These are phyloP conservation scores for Monosporascus sp. DNA, from an alignment of 2,329 filamentous ascomycete genomes.

Conservation along the genomic window DNA sequence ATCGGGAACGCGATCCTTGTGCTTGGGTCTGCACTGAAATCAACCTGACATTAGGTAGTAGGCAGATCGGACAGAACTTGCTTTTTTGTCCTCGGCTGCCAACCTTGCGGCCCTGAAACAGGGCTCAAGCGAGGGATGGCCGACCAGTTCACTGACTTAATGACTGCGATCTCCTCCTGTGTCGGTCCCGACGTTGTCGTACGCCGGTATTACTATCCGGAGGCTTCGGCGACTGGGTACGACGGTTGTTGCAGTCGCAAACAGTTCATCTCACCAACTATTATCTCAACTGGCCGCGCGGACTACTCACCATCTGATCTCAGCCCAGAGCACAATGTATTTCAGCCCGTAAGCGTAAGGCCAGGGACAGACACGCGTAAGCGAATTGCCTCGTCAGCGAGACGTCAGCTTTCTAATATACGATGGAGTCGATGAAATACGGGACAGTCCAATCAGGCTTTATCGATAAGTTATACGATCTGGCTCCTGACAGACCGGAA, in stretches of 20 bases:
- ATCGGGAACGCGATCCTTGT: background rate
- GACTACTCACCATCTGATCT: background rate
- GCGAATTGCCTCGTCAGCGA: no score
- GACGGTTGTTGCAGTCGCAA: background rate
- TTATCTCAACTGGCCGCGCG: background rate
- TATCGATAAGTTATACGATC: background rate
- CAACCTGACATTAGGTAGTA: no score
- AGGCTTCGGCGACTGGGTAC: background rate
- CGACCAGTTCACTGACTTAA: no score
- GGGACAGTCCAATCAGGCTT: background rate
- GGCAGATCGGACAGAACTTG: no score
- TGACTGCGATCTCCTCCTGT: background rate
- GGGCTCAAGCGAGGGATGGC: background rate
- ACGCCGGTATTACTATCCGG: background rate
- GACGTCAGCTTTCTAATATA: no score
- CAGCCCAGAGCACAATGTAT: no score
- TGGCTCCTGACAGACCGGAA: no score
- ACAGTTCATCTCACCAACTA: background rate
- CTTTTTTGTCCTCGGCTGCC: no score
- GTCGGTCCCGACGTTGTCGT: background rate
- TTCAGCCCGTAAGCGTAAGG: background rate
- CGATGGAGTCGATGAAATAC: no score
- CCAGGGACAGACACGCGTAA: background rate
- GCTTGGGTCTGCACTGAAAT: background rate
- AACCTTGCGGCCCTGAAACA: no score